Evolutionary conservation across 2,329 filamentous ascomycete species (phyloP).

Genomic region (Ciborinia camelliae): DNA sequence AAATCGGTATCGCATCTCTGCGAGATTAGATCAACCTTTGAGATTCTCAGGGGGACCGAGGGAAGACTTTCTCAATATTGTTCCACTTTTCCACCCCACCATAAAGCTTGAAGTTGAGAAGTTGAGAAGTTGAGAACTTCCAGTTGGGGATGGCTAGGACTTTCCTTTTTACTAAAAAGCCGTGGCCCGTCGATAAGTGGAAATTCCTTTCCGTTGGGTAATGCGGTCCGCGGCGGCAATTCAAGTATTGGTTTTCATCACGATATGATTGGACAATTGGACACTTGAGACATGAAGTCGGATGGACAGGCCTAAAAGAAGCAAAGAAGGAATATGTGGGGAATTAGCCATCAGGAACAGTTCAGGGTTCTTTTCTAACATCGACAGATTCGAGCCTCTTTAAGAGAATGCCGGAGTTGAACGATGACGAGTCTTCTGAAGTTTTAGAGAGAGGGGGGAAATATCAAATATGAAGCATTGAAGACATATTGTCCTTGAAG

Average conservation of each 20-base stretch:
- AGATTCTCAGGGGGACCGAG: conserved; percentile 2
- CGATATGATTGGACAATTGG: not conserved
- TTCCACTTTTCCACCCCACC: conserved; percentile 5
- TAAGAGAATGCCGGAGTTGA: not conserved
- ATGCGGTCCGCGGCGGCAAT: no score
- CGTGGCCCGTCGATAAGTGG: not conserved
- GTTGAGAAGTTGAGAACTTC: no score
- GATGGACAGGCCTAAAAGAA: no score
- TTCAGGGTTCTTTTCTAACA: not conserved
- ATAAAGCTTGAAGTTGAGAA: no score
- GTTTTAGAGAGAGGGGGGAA: not conserved
- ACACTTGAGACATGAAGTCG: not conserved
- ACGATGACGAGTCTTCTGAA: not conserved
- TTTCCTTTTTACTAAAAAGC: conserved; percentile 2
- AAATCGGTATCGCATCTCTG: conserved; percentile 9
- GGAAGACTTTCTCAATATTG: conserved; percentile 5
- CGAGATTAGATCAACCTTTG: not conserved
- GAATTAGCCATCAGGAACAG: not conserved
- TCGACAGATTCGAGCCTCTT: not conserved
- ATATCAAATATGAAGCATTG: not conserved
- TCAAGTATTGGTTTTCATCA: not conserved
- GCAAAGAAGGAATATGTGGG: not conserved
- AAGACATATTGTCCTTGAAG: not conserved
- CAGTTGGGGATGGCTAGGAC: not conserved
- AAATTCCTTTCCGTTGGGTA: conserved; percentile 9